phyloP scores from a whole-genome alignment of 176 grass and related monocot species.

The Hordeum marinum region DNA sequence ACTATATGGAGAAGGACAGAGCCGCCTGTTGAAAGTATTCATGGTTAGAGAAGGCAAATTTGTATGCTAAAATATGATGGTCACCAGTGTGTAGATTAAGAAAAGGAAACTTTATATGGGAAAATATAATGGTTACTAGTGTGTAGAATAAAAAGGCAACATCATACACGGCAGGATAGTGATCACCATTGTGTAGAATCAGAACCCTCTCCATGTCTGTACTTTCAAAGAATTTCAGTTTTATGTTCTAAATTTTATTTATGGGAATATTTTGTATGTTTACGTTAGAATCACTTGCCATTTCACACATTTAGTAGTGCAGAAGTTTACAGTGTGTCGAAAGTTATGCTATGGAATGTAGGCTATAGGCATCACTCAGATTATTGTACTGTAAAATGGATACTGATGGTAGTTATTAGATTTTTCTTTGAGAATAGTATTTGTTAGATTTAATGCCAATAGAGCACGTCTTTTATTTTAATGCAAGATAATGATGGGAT shows the following conservation, averaged over 20 bases:
- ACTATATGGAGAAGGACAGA: conserved; percentile 74
- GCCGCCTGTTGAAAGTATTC: conserved; percentile 48
- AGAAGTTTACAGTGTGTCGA: neutral
- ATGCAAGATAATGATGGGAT: neutral
- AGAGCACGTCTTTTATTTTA: neutral
- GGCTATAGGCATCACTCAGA: neutral
- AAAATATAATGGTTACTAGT: neutral
- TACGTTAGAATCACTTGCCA: neutral
- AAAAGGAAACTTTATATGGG: neutral
- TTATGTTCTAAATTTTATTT: neutral
- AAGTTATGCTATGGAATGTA: neutral
- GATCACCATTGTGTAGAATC: neutral
- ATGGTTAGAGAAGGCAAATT: conserved; percentile 16
- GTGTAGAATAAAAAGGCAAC: neutral
- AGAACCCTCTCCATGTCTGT: neutral
- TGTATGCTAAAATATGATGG: neutral
- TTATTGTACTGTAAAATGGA: neutral
- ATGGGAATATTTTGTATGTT: neutral
- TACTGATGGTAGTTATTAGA: neutral
- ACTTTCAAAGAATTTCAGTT: neutral
- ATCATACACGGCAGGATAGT: neutral
- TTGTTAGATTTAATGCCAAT: neutral
- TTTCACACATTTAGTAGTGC: neutral
- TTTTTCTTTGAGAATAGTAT: neutral
- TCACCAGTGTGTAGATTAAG: neutral